Base-by-base conservation (phyloP, 2,329 filamentous ascomycete genomes). In the Rhynchosporium secalis region DNA sequence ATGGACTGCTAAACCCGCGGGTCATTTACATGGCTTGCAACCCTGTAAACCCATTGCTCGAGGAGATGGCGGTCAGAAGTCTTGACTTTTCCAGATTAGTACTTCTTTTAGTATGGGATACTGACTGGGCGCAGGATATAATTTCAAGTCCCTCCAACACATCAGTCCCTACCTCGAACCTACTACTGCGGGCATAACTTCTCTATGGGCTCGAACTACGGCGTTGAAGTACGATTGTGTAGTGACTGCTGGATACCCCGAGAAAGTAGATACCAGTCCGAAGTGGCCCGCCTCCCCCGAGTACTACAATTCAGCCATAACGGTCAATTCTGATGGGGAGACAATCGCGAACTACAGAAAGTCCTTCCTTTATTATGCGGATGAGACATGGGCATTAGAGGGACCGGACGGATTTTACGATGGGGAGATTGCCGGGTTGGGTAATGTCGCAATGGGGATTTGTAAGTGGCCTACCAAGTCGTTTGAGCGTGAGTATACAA, bases 241-340 rank as follows among this genome's bases (percentile, higher is more conserved):
- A 56, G 88, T 94, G 0, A 82, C 84, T 0, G 84, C 86, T 1
- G 91, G 91, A 0, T 95, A 94, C 60, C 90, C 91, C 0, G 91
- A 95, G 62, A 84, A 83, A 68, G 83, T 82, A 0, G 84, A 87
- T 56, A 70, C 81, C 0, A 72, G 77, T 0, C 56, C 72, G 0
- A 77, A 78, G 29, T 85, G 83, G 80, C 83, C 84, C 0, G 61
- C 70, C 20, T 73, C 71, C 0, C 80, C 81, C 0, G 81, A 84
- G 65, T 84, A 82, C 40, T 85, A 85, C 71, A 85, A 85, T 62
- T 78, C 78, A 1, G 74, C 78, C 0, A 79, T 88, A 1, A 76
- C 86, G 0, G 79, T 88, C 3, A 83, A 82, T 59, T 72, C 68
- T 0, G 83, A 87, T 0, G 86, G 86, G 0, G 83, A 88, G n/a